Evolutionary conservation across 2,329 filamentous ascomycete genomes (phyloP), one percentile per base, ranked within the genome.

Genomic region (Microcyclospora tardicrescens): DNA sequence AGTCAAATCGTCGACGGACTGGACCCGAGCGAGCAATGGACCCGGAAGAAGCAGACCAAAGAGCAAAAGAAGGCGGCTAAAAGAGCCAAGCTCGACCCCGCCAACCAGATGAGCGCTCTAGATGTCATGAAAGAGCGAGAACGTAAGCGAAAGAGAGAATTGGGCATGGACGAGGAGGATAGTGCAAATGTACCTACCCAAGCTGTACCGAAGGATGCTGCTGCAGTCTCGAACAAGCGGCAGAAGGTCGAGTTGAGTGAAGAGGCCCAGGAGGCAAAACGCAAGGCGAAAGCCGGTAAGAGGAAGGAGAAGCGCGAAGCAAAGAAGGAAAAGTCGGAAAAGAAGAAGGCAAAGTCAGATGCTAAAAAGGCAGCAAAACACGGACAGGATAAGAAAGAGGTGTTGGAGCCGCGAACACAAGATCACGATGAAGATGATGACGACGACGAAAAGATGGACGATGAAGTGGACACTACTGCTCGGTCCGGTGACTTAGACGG

Each of bases 31-130:
- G 82, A 91, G 54, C 85, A 95, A 79, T 93, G 86, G 85, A 78
- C 79, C 60, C 81, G 81, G 57, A 93, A 91, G 66, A 96, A 96
- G 68, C 87, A 96, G 65, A 89, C 85, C 36, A 94, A 93, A 60
- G 82, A 85, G 61, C 75, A 94, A 61, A 84, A 84, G 43, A 76
- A 77, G 45, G 79, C 81, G 49, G 83, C 85, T 40, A 86, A 86
- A 65, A 75, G 80, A 57, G 84, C 82, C 43, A 96, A 95, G 65
- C 73, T 96, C 31, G 84, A 96, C 54, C 87, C 91, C 16, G 84
- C 89, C 49, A 86, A 85, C 55, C 79, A 81, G 48, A 91, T 93
- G 68, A 91, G 78, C 48, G 89, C 86, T 44, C 89, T 93, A 60
- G 87, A 96, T 61, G 77, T 95, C 44, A 81, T 93, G 76, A 85